Evolutionary conservation across 495 filamentous ascomycete species (phyloP), one percentile per base, ranked within the genome.

Genomic region (Penicillium bovifimosum): DNA sequence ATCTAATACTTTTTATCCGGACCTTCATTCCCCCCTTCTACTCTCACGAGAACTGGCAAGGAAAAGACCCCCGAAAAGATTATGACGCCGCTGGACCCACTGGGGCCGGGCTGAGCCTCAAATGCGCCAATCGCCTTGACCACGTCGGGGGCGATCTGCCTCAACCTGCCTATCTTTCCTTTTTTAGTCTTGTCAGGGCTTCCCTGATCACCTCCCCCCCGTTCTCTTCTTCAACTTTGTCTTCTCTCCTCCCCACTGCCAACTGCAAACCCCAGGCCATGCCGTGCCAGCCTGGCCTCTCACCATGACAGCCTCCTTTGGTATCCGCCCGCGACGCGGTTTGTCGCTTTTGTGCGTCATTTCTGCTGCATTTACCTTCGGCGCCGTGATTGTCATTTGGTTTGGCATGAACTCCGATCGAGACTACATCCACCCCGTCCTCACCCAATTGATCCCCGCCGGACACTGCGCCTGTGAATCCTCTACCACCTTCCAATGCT

Each of bases 391-490:
- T 41, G 27, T 54, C 44, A 60, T 74, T 38, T 74, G 71, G 71
- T 71, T 65, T 62, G 67, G 60, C 54, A 60, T 72, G 58, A 72
- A 72, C 54, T 67, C 69, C 8, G 71, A 74, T 33, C 53, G 69
- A 33, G 58, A 67, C 35, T 68, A 68, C 26, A 63, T 71, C 26
- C 65, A 71, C 32, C 71, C 71, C 1, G 40, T 72, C 32, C 58
- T 74, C 28, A 72, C 66, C 0, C 71, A 72, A 34, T 44, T 73
- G 2, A 69, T 74, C 44, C 71, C 70, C 44, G 69, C 71, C 9
- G 69, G 69, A 16, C 69, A 74, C 53, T 73, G 67, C 50, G 65
- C 67, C 36, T 74, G 71, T 47, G 53, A 71, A 47, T 72, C 70
- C 27, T 66, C 67, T 10, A 69, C 72, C 16, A 71, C 66, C 32